Evolutionary conservation across 169 alveolate species (phyloP), one percentile per base, ranked within the genome.

Genomic region (Cryptosporidium viatorum): DNA sequence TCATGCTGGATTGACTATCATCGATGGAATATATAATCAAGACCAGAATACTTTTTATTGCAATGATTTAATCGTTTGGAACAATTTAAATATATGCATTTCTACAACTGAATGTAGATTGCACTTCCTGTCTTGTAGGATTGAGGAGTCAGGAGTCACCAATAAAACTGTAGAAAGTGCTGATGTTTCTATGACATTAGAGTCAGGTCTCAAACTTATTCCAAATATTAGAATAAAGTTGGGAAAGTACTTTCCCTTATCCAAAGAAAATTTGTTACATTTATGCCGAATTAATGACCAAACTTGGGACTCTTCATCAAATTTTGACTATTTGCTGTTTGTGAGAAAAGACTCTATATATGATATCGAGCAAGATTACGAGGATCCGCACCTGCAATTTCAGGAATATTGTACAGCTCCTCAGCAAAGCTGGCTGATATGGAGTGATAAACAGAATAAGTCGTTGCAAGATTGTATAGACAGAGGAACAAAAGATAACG

Each of bases 11-110:
- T 43, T 80, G 23, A 80, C 89, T 14, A 80, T 80, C 4, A 59
- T 80, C 6, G 89, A 80, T 41, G 89, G 89, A 43, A 80, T 80
- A 58, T 80, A 80, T 29, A 67, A 65, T 39, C 33, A 43, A 16
- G 65, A 41, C 14, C 18, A 45, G n/a, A 65, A 80, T 62, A 39
- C 67, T 18, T 80, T 60, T 43, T 29, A 41, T 21, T 80, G 89
- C n/a, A 62, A 80, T 48, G 89, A 80, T 41, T 41, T 80, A 7
- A 80, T 80, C 2, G 89, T 62, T 45, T 80, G 89, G 89, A 80
- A 80, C 37, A 80, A 80, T 59, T 43, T 80, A 14, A 80, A 80
- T 62, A 65, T 80, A 58, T 80, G 80, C 21, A 45, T 23, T 12
- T 80, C 89, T 8, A 23, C 89, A 14, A 80, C 89, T 4, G 89